A percentile compares a stretch with the other conserved stretches of the same genome.
Evolutionary conservation across 1,284 basidiomycete genomes (phyloP).

Genomic region (Testicularia cyperi): DNA sequence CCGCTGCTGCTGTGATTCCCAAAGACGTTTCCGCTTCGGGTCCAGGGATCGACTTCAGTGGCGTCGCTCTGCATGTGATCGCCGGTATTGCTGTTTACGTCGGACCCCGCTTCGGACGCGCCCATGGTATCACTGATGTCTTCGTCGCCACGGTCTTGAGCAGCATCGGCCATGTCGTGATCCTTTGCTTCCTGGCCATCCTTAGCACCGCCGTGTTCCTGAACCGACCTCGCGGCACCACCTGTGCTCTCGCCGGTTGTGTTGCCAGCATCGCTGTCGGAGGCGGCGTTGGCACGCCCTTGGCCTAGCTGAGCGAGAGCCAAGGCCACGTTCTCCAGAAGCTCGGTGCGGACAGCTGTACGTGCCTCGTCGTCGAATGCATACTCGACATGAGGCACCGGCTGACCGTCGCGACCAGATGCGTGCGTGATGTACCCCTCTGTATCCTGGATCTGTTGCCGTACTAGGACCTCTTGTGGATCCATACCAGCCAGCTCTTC

Average conservation of each 20-base stretch:
- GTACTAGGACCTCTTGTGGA: conserved; percentile 5
- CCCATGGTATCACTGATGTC: conserved; percentile 11
- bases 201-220: neutral
- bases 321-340: conserved; percentile 56
- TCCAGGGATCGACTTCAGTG: conserved; percentile 11
- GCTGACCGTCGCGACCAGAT: conserved; percentile 52
- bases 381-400: conserved; percentile 50
- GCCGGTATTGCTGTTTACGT: neutral
- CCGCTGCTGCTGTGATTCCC: conserved; percentile 22
- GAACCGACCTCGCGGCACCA: too few relatives aligned
- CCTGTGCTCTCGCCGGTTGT: too few relatives aligned
- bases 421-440: conserved; percentile 45
- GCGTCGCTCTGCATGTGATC: conserved; percentile 1
- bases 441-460: conserved; percentile 19
- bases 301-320: conserved; percentile 45
- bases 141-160: neutral
- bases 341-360: conserved; percentile 44
- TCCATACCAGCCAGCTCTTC: conserved; percentile 23
- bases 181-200: neutral
- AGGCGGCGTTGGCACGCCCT: neutral
- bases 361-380: conserved; percentile 43
- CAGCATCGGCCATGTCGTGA: conserved; percentile 31
- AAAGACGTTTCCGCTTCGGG: conserved; percentile 21
- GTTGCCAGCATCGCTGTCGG: neutral
- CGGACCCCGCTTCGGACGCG: neutral